Evolutionary conservation across 192 early-diverging fungal genomes (phyloP), one percentile per base, ranked within the genome.

Genomic region (Entomortierella lignicola): DNA sequence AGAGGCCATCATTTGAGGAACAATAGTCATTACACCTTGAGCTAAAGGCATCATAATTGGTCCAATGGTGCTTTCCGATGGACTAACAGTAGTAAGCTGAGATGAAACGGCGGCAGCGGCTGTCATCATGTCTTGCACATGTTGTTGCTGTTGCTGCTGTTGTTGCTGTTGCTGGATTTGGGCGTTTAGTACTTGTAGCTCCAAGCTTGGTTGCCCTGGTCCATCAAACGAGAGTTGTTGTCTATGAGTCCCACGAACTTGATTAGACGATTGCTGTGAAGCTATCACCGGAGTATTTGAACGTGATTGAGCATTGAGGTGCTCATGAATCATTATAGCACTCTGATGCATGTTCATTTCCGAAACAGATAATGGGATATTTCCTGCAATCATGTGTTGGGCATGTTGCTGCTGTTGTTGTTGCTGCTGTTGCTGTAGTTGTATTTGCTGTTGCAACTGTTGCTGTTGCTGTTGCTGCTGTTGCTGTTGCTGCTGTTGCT

Each of bases 211-310:
- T 31, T 66, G 72, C 27, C 47, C 43, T 31, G 20, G 62, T 20
- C 73, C 73, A 53, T 77, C 73, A 52, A 68, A 69, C 3, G 73
- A 77, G 6, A 60, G 66, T 3, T 67, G 65, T 4, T 68, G 73
- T 2, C 73, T 65, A 56, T 77, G 73, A 10, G 63, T 23, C 10
- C 47, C 66, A 4, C 73, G 73, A 4, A 53, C 34, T 30, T 55
- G 66, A 23, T 56, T 55, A 2, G 51, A 27, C 0, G 43, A 42
- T 26, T 47, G 73, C 23, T 77, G 73, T 11, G 73, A 77, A 15
- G 73, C 60, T 18, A 77, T 77, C 13, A 77, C 66, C 26, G 73
- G 73, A 15, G 73, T 77, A 1, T 77, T 59, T 2, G 66, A 77
- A 34, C 66, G 73, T 21, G 73, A 77, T 26, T 77, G 73, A 32